Percentiles rank a stretch among this genome's conserved stretches.
Conservation (phyloP, 306 rosid genomes). For the Ziziphus jujuba region DNA sequence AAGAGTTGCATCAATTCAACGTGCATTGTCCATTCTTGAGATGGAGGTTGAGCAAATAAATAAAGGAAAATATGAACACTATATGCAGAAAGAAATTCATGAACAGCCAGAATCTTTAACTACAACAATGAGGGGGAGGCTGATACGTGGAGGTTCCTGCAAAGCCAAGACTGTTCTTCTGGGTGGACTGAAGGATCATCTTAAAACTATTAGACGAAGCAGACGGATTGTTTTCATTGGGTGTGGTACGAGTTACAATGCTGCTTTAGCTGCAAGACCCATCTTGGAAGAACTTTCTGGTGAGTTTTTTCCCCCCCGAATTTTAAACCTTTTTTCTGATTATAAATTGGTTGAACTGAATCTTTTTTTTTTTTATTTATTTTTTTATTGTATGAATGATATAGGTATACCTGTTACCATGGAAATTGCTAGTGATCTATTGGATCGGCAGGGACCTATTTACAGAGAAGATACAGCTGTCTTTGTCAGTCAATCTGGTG, state of each 20-base stretch:
- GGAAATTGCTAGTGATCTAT: conserved; percentile 98
- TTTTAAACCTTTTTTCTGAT: conserved; percentile 20
- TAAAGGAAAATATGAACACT: conserved; percentile 87
- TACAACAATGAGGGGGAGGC: conserved; percentile 99
- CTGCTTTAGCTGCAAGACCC: conserved; percentile 98
- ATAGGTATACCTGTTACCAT: conserved; percentile 93
- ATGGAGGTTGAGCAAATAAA: conserved; percentile 99
- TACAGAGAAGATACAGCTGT: conserved; percentile 95
- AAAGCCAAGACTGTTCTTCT: conserved; percentile 83
- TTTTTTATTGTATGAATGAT: conserved; percentile 28
- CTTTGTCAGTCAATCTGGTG: conserved; percentile 99
- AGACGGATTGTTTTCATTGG: conserved; percentile 89
- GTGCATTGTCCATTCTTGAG: conserved; percentile 92
- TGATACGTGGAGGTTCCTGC: conserved; percentile 67
- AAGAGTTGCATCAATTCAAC: conserved; percentile 78
- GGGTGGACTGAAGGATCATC: conserved; percentile 97
- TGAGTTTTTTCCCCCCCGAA: conserved; percentile 32
- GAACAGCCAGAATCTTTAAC: conserved; percentile 95
- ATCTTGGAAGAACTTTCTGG: conserved; percentile 98
- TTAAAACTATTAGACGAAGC: conserved; percentile 95
- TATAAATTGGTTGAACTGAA: conserved; percentile 8
- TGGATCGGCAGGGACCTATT: conserved; percentile 96
- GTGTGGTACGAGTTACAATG: conserved; percentile 97
- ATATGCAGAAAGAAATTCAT: conserved; percentile 98
- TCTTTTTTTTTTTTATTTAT: conserved; percentile 19